Conservation (phyloP, 2,329 filamentous ascomycete genomes). For the Diaporthe caulivora region DNA sequence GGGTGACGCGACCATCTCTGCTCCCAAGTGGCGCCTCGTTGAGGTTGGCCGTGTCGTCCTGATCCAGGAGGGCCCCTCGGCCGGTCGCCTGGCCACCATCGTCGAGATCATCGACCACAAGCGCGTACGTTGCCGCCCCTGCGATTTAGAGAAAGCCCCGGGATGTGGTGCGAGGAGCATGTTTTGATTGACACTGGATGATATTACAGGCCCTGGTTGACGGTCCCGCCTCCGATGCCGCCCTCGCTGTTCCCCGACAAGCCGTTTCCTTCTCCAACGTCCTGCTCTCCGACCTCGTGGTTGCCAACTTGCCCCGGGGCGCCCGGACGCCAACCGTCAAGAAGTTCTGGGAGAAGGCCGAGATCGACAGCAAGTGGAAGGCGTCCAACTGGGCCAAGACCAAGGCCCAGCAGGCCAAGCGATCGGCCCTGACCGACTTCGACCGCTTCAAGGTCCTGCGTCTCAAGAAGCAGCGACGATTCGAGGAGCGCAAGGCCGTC, state of each 20-base stretch:
- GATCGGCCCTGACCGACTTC: conserved; percentile 95
- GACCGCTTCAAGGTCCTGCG: conserved; percentile 99
- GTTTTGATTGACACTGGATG: conserved; percentile 47
- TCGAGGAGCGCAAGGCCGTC: conserved; percentile 96
- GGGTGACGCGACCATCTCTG: conserved; percentile 85
- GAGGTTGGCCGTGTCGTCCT: conserved; percentile 98
- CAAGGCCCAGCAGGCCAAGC: conserved; percentile 85
- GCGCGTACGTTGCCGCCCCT: conserved; percentile 80
- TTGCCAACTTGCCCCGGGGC: conserved; percentile 87
- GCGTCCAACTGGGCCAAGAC: conserved; percentile 95
- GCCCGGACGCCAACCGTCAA: conserved; percentile 86
- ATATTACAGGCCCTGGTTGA: conserved; percentile 87
- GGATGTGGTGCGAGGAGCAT: conserved; percentile 4
- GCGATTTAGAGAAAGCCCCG: conserved; percentile 32
- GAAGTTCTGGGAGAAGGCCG: conserved; percentile 90
- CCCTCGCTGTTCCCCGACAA: conserved; percentile 88
- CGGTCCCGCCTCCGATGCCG: conserved; percentile 86
- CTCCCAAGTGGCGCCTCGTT: conserved; percentile 92
- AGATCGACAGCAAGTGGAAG: conserved; percentile 94
- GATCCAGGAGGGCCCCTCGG: conserved; percentile 84
- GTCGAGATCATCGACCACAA: conserved; percentile 99
- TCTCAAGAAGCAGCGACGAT: conserved; percentile 99
- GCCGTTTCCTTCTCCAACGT: conserved; percentile 83
- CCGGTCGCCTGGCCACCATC: conserved; percentile 90
- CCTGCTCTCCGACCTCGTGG: conserved; percentile 90